Base-by-base conservation (phyloP, 306 rosid genomes). In the Prunus davidiana region DNA sequence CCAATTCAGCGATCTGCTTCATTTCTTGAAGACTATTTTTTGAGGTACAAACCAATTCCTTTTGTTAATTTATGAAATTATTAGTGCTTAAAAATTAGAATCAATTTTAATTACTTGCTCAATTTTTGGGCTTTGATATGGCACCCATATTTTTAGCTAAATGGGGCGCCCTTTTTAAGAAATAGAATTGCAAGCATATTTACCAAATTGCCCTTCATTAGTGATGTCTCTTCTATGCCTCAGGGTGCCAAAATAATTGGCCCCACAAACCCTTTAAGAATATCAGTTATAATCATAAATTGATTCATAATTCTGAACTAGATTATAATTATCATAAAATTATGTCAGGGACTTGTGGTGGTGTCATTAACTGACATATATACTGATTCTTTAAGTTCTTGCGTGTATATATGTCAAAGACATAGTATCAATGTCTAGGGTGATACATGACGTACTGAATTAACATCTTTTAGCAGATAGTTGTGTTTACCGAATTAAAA, bases 21-120 rank as follows among this genome's bases (percentile, higher is more conserved):
- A 66, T 83, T 77, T 75, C 81, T 51, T 56, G 51, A 81, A 77
- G 74, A 73, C 54, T 56, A 15, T n/a, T 70, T 81, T 30, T 3
- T 66, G 74, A 90, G 87, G 88, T 83, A 88, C 47, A 71, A 18
- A 50, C 12, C 73, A 43, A n/a, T n/a, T 12, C 28, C 22, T 61
- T 70, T 65, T 67, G 15, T 25, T 72, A 65, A n/a, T 57, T 50
- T 61, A 41, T 56, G 22, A 49, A 38, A 73, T 50, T 38, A n/a
- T 63, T 2, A 22, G 5, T 27, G 3, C 12, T 2, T 34, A 24
- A 52, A 32, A 54, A 32, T 71, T 34, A 55, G 43, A 73, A 72
- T 18, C 19, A 15, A 38, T 24, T 5, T 2, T 6, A 15, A 24
- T 73, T 58, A 43, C 10, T 45, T 60, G 18, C 18, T 18, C 1